Evolutionary conservation across 1,139 yeast species (phyloP).

Genomic region (Hansenula lynferdii): DNA sequence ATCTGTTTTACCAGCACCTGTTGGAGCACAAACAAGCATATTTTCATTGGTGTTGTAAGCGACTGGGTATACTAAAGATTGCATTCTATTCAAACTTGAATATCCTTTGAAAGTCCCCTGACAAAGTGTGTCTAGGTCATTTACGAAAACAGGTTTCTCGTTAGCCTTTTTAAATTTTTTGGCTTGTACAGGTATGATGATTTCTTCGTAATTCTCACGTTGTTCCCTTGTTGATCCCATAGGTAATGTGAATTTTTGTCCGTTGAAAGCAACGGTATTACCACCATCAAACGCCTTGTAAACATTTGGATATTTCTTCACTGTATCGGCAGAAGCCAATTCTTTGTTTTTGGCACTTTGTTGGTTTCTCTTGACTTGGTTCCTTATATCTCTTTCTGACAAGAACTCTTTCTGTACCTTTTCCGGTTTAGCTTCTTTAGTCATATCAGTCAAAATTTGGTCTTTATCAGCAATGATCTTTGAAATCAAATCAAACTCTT

Average conservation of each 20-base stretch:
- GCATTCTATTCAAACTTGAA: constrained; percentile 77
- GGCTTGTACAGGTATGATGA: constrained; percentile 67
- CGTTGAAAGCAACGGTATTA: constrained; percentile 67
- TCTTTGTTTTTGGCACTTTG: constrained; percentile 44
- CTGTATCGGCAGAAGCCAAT: constrained; percentile 41
- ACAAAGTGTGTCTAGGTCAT: constrained; percentile 71
- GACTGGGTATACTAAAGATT: constrained; percentile 85
- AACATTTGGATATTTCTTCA: constrained; percentile 79
- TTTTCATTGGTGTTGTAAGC: constrained; percentile 94
- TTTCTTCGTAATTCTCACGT: constrained; percentile 70
- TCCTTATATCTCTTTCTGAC: constrained; percentile 54
- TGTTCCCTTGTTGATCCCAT: constrained; percentile 70
- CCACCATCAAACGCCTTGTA: constrained; percentile 68
- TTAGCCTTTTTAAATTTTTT: constrained; percentile 37
- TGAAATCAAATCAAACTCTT: constrained; percentile 74
- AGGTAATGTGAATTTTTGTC: constrained; percentile 77
- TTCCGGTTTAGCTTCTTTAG: constrained; percentile 12
- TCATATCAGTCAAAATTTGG: constrained; percentile 23
- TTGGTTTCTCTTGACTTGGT: constrained; percentile 52
- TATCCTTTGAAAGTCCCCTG: constrained; percentile 82
- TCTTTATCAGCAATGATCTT: constrained; percentile 52
- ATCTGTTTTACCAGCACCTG: constrained; percentile 99
- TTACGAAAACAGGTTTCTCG: constrained; percentile 50
- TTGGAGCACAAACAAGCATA: constrained; percentile 97
- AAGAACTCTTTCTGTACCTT: constrained; percentile 29